phyloP scores from a whole-genome alignment of 2,329 filamentous ascomycete genomes.

The Talaromyces albobiverticillius region DNA sequence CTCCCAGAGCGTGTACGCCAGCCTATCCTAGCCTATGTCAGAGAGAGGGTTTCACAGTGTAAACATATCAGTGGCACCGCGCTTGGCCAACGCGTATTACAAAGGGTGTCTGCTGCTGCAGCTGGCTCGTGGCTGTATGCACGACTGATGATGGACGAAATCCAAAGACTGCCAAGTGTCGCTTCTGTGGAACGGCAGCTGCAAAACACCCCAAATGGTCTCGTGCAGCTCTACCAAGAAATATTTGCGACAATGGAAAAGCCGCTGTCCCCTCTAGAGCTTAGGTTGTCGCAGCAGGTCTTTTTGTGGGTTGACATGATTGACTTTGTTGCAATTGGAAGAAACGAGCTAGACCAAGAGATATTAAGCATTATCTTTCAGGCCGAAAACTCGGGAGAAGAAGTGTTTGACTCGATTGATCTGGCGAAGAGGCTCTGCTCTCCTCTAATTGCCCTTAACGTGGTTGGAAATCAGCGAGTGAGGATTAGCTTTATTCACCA shows the following conservation, averaged over 20 bases:
- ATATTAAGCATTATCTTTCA: slow-evolving; percentile 3
- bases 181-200: not conserved
- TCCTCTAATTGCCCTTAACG: not conserved
- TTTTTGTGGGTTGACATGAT: slow-evolving; percentile 10
- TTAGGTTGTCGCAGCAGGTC: slow-evolving; percentile 3
- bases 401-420: slow-evolving; percentile 7
- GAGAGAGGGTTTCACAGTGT: not conserved
- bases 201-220: not conserved
- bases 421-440: not conserved
- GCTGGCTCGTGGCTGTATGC: slow-evolving; percentile 10
- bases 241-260: slow-evolving; percentile 8
- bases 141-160: slow-evolving; percentile 10
- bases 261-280: not conserved
- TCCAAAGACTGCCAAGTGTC: slow-evolving; percentile 6
- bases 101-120: not conserved
- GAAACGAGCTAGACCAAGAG: not conserved
- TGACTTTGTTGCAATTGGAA: not conserved
- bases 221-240: not conserved
- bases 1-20: not conserved
- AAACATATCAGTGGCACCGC: not conserved
- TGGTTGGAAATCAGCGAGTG: not conserved
- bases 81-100: not conserved
- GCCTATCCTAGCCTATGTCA: slow-evolving; percentile 1
- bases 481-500: slow-evolving; percentile 2
- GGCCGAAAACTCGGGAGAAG: slow-evolving; percentile 1